Percentiles rank a stretch among this genome's conserved stretches.
phyloP scores from a whole-genome alignment of 1,139 yeast species.

The Sugiyamaella xylanicola region DNA sequence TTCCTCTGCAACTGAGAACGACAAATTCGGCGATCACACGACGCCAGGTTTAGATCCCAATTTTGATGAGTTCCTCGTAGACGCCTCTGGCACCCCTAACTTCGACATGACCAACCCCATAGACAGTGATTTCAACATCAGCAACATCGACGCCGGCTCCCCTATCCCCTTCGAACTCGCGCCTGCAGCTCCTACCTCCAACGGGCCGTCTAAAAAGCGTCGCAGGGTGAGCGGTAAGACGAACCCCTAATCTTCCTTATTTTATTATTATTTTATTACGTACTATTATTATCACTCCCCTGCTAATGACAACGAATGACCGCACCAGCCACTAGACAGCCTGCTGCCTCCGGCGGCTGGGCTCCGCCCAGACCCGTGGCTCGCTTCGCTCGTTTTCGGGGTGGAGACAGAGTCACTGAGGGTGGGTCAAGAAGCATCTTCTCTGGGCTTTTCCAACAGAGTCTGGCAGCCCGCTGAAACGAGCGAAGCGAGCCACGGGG shows the following conservation, averaged over 20 bases:
- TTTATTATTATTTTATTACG: background rate
- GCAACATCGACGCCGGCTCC: background rate
- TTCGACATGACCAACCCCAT: slow-evolving; percentile 15
- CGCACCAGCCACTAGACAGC: background rate
- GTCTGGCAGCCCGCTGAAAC: too few species aligned
- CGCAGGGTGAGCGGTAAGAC: slow-evolving; percentile 8
- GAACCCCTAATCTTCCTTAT: background rate
- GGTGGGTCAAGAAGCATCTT: too few species aligned
- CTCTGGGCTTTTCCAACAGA: too few species aligned
- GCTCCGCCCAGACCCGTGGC: slow-evolving; percentile 2
- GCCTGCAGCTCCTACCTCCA: slow-evolving; percentile 1
- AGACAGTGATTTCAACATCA: slow-evolving; percentile 9
- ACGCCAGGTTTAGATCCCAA: slow-evolving; percentile 29
- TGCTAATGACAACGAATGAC: slow-evolving; percentile 3
- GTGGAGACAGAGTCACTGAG: too few species aligned
- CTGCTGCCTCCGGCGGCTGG: slow-evolving; percentile 9
- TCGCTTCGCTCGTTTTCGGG: too few species aligned
- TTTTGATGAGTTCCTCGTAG: slow-evolving; percentile 36
- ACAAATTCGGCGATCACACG: background rate
- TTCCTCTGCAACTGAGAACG: background rate
- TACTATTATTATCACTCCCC: background rate
- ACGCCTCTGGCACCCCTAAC: slow-evolving; percentile 21
- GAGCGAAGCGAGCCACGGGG: background rate
- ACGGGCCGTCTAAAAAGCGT: slow-evolving; percentile 18
- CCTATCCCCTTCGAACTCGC: background rate